Conservation (phyloP, 2,329 filamentous ascomycete genomes). For the Calonectria naviculata region DNA sequence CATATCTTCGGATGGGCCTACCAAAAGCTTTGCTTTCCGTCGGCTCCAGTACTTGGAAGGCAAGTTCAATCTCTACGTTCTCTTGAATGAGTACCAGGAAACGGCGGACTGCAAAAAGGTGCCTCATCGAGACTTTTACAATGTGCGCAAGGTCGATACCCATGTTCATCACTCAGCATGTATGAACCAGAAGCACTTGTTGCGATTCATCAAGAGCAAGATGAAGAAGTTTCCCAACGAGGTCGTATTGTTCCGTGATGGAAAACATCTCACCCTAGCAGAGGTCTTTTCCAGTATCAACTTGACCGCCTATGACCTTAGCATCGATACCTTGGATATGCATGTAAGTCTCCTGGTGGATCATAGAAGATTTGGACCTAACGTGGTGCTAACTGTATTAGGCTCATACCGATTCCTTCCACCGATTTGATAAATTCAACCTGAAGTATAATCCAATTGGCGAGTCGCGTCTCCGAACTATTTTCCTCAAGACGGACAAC, state of each 20-base stretch:
- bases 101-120: slow-evolving; percentile 98
- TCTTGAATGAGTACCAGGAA: slow-evolving; percentile 97
- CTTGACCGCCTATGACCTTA: slow-evolving; percentile 95
- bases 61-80: slow-evolving; percentile 93
- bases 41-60: slow-evolving; percentile 95
- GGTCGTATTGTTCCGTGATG: slow-evolving; percentile 91
- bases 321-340: slow-evolving; percentile 99
- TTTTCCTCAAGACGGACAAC: slow-evolving; percentile 99
- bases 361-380: neutral
- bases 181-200: slow-evolving; percentile 99
- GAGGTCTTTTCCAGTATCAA: slow-evolving; percentile 99
- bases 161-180: slow-evolving; percentile 99
- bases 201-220: slow-evolving; percentile 99
- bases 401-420: slow-evolving; percentile 97
- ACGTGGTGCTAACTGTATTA: slow-evolving; percentile 44
- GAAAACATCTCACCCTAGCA: slow-evolving; percentile 87
- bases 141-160: slow-evolving; percentile 97
- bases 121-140: slow-evolving; percentile 98
- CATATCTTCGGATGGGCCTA: slow-evolving; percentile 94
- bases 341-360: slow-evolving; percentile 70
- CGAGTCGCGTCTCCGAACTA: slow-evolving; percentile 94
- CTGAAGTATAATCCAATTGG: slow-evolving; percentile 98
- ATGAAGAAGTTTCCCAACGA: slow-evolving; percentile 99
- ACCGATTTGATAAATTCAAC: slow-evolving; percentile 99
- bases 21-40: slow-evolving; percentile 96